These are phyloP conservation scores for Fonsecaea erecta DNA, from an alignment of 2,329 filamentous ascomycete species.

Conservation along the genomic window DNA sequence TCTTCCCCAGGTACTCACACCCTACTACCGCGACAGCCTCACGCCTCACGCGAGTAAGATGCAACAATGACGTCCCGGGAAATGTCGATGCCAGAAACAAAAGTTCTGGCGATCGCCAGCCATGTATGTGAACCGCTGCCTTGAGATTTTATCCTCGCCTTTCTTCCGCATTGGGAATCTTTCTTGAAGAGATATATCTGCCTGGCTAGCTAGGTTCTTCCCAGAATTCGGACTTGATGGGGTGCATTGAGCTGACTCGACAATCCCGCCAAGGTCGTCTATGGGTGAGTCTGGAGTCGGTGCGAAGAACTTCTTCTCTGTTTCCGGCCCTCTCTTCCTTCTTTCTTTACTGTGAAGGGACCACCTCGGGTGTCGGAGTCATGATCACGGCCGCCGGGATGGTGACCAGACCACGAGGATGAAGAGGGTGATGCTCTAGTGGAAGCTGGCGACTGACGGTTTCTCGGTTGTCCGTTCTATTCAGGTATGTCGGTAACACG, in stretches of 20 bases:
- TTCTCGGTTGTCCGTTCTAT: not conserved
- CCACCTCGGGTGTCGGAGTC: not conserved
- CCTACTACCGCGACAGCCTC: no score
- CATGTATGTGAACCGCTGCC: no score
- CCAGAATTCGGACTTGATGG: not conserved
- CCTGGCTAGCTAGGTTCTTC: not conserved
- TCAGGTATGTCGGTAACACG: constrained; percentile 94
- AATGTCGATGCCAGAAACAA: constrained; percentile 60
- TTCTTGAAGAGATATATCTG: not conserved
- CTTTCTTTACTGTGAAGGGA: not conserved
- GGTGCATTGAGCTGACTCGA: not conserved
- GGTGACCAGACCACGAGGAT: not conserved
- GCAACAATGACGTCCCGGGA: constrained; percentile 1
- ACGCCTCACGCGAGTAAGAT: not conserved
- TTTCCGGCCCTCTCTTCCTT: not conserved
- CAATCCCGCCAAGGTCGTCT: constrained; percentile 2
- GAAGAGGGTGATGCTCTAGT: not conserved
- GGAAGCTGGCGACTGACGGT: not conserved
- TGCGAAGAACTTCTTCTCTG: not conserved
- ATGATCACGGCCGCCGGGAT: not conserved
- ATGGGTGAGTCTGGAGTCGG: constrained; percentile 4
- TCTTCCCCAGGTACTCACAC: no score
- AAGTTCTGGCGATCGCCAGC: constrained; percentile 86
- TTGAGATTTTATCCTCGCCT: no score
- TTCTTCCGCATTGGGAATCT: not conserved